Conservation (phyloP, 305 asterid genomes). For the Stenogyne calaminthoides region DNA sequence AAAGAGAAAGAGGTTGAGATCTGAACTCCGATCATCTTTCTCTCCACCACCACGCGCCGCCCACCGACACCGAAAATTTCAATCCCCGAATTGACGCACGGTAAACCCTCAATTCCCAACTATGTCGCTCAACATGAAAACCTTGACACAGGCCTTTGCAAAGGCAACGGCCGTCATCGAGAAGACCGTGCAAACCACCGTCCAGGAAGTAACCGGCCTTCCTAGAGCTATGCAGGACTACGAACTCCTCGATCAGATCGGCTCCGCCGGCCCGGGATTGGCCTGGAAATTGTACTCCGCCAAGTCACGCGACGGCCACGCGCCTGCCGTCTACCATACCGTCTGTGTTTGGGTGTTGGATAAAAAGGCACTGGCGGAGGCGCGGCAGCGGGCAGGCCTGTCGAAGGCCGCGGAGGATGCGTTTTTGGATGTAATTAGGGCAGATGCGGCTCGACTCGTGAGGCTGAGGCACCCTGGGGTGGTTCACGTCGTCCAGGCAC, state of each 20-base stretch:
- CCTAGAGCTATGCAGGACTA: conserved; percentile 91
- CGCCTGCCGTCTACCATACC: conserved; percentile 70
- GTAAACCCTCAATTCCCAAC: conserved; percentile 23
- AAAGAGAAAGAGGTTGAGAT: conserved; percentile 35
- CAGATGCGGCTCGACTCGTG: conserved; percentile 85
- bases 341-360: conserved; percentile 95
- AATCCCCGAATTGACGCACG: conserved; percentile 12
- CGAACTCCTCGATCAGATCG: conserved; percentile 86
- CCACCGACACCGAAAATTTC: conserved; percentile 25
- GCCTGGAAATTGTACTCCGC: conserved; percentile 91
- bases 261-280: conserved; percentile 92
- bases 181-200: conserved; percentile 97
- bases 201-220: conserved; percentile 93
- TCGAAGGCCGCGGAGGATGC: conserved; percentile 92
- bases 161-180: conserved; percentile 85
- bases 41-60: conserved; percentile 33
- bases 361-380: conserved; percentile 78
- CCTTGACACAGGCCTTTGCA: conserved; percentile 91
- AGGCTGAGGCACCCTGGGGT: conserved; percentile 99
- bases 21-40: conserved; percentile 45
- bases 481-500: conserved; percentile 91
- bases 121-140: conserved; percentile 95
- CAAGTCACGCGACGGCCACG: conserved; percentile 73
- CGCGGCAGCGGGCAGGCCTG: conserved; percentile 79
- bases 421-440: conserved; percentile 78